These are phyloP conservation scores for Naumovozyma dairenensis DNA, from an alignment of 805 yeast species.

Conservation along the genomic window DNA sequence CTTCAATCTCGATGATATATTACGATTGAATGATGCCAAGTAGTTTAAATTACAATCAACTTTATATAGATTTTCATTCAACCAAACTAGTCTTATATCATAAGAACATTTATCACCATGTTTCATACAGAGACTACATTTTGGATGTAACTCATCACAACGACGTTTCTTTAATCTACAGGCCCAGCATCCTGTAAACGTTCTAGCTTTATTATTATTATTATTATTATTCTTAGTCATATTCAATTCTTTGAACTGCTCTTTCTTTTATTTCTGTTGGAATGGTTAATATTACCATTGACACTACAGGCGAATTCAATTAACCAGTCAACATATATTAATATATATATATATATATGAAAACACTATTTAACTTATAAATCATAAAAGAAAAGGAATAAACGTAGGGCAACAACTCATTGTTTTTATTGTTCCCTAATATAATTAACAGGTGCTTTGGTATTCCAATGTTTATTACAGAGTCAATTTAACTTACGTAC, in stretches of 20 bases:
- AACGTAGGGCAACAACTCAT: too few relatives aligned
- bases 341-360: too few relatives aligned
- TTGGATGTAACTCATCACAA: constrained; percentile 24
- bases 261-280: neutral
- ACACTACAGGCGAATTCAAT: neutral
- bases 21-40: neutral
- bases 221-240: neutral
- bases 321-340: neutral
- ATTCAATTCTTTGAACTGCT: neutral
- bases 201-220: constrained; percentile 12
- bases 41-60: neutral
- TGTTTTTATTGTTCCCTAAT: too few relatives aligned
- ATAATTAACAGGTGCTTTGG: too few relatives aligned
- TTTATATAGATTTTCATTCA: constrained; percentile 17
- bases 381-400: too few relatives aligned
- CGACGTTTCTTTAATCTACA: constrained; percentile 27
- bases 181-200: constrained; percentile 30
- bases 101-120: constrained; percentile 22
- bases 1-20: neutral
- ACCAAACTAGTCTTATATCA: constrained; percentile 26
- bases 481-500: too few relatives aligned
- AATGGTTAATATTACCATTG: neutral
- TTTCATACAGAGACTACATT: constrained; percentile 21
- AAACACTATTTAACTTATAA: too few relatives aligned
- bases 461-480: too few relatives aligned